Evolutionary conservation across 2,329 filamentous ascomycete species (phyloP).

Genomic region (Paecilomyces sp.): DNA sequence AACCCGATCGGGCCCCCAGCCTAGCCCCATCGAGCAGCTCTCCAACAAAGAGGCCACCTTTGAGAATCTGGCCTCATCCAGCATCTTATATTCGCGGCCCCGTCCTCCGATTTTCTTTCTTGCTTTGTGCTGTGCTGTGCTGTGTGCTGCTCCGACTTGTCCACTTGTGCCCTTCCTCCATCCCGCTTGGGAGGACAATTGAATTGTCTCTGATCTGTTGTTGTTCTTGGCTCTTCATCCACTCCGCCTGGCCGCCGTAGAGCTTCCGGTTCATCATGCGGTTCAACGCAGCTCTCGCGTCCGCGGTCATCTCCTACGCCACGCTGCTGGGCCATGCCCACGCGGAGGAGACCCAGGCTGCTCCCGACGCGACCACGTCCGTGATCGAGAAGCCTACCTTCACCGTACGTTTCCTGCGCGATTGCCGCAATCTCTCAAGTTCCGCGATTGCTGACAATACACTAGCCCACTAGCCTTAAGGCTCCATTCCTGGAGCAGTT

Average conservation of each 20-base stretch:
- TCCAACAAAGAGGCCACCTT: slow-evolving; percentile 36
- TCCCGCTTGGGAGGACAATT: slow-evolving; percentile 7
- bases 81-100: slow-evolving; percentile 19
- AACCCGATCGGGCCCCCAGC: neutral
- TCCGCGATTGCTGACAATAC: slow-evolving; percentile 8
- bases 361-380: slow-evolving; percentile 47
- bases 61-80: slow-evolving; percentile 22
- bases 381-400: slow-evolving; percentile 69
- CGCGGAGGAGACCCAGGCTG: slow-evolving; percentile 59
- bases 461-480: slow-evolving; percentile 77
- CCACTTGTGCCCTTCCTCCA: slow-evolving; percentile 7
- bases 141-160: slow-evolving; percentile 7
- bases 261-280: slow-evolving; percentile 57
- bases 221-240: slow-evolving; percentile 5
- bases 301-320: slow-evolving; percentile 62
- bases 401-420: slow-evolving; percentile 58
- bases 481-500: slow-evolving; percentile 98
- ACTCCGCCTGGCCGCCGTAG: slow-evolving; percentile 9
- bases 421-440: slow-evolving; percentile 3
- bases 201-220: slow-evolving; percentile 7
- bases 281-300: slow-evolving; percentile 71
- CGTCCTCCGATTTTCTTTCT: slow-evolving; percentile 12
- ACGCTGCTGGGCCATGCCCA: slow-evolving; percentile 60
- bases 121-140: slow-evolving; percentile 9
- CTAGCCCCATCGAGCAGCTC: neutral